These are phyloP conservation scores for Penicillium daleae DNA, from an alignment of 495 filamentous ascomycete genomes.

Conservation along the genomic window DNA sequence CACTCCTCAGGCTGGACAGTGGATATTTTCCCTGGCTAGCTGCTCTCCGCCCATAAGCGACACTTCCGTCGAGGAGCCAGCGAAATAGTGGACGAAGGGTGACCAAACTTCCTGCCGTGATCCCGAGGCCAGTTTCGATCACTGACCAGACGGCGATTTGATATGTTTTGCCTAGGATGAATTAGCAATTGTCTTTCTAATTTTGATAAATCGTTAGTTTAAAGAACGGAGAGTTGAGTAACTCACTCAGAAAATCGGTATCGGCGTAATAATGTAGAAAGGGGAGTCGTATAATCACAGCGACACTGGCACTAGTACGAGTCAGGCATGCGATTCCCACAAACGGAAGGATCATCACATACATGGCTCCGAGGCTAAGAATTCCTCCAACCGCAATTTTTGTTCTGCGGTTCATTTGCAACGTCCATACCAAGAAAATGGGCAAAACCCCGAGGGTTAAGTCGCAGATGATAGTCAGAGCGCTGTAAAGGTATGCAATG, in stretches of 20 bases:
- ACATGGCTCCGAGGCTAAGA: constrained; percentile 36
- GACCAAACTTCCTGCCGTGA: constrained; percentile 42
- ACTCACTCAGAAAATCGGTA: constrained; percentile 37
- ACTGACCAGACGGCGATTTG: constrained; percentile 39
- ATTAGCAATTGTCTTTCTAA: not conserved
- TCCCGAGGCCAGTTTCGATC: constrained; percentile 39
- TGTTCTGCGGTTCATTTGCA: constrained; percentile 34
- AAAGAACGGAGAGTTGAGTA: not conserved
- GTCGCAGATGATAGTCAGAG: constrained; percentile 32
- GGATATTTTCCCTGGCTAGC: not conserved
- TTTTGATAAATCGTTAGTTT: not conserved
- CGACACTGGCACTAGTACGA: constrained; percentile 27
- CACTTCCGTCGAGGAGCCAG: constrained; percentile 18
- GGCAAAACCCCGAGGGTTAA: constrained; percentile 36
- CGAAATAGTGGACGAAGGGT: constrained; percentile 43
- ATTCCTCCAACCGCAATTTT: constrained; percentile 35
- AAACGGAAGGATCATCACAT: no score
- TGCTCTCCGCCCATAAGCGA: not conserved
- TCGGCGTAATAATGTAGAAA: constrained; percentile 27
- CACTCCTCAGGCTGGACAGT: constrained; percentile 12
- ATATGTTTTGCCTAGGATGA: constrained; percentile 25
- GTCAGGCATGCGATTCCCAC: not conserved
- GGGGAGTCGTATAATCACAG: constrained; percentile 36
- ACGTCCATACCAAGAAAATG: constrained; percentile 27
- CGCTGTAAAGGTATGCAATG: constrained; percentile 39